Evolutionary conservation across 768 basidiomycete genomes (phyloP).

Genomic region (Tylopilus sp.): DNA sequence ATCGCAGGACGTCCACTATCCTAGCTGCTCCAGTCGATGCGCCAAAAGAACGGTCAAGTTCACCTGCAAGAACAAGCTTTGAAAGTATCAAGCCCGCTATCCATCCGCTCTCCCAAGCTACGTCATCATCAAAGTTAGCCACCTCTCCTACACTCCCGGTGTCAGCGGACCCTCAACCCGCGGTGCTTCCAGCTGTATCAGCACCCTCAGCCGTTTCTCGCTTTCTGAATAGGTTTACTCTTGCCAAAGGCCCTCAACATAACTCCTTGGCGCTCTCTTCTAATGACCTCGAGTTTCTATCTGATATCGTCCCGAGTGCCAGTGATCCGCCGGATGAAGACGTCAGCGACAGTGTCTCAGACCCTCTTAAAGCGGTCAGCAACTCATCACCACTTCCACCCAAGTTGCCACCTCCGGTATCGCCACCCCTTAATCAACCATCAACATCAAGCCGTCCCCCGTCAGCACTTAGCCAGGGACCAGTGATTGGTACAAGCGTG

Average conservation of each 20-base stretch:
- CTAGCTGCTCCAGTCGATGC: constrained; percentile 19
- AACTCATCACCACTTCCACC: constrained; percentile 39
- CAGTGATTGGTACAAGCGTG: background rate
- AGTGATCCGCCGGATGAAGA: constrained; percentile 38
- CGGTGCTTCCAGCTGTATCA: constrained; percentile 12
- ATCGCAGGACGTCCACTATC: constrained; percentile 37
- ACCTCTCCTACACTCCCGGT: constrained; percentile 10
- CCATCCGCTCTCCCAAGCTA: constrained; percentile 10
- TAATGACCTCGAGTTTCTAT: constrained; percentile 81
- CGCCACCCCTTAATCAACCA: constrained; percentile 33
- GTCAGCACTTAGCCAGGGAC: constrained; percentile 3
- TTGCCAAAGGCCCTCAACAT: constrained; percentile 38
- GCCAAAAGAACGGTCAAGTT: constrained; percentile 16
- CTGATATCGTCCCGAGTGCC: constrained; percentile 59
- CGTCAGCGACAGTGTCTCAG: constrained; percentile 33
- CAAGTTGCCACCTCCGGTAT: constrained; percentile 46
- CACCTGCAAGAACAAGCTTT: constrained; percentile 30
- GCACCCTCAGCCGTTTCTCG: constrained; percentile 75
- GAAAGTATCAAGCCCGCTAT: constrained; percentile 22
- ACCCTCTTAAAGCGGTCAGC: constrained; percentile 40
- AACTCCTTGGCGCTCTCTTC: constrained; percentile 69
- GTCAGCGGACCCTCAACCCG: constrained; percentile 4
- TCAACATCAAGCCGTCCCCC: constrained; percentile 14
- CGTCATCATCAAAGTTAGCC: constrained; percentile 16
- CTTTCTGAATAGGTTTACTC: constrained; percentile 75